Evolutionary conservation across 441 rosid genomes (phyloP).

Genomic region (Viola pubescens): DNA sequence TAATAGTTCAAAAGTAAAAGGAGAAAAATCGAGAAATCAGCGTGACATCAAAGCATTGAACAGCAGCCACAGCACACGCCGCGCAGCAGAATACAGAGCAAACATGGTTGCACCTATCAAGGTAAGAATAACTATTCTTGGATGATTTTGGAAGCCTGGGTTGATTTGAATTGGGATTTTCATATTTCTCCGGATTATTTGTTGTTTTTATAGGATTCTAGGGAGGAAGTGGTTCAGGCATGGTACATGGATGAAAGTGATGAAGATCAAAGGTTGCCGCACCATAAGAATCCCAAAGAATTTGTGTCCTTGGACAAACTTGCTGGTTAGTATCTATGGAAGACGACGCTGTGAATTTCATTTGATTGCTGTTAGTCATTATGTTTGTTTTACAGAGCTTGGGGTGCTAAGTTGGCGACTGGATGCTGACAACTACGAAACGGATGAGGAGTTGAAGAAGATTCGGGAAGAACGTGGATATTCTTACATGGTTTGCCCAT

Average conservation of each 20-base stretch:
- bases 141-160: background rate
- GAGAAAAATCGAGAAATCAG: background rate
- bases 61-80: background rate
- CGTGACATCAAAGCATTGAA: background rate
- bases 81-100: background rate
- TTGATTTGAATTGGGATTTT: background rate
- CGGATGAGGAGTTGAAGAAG: constrained; percentile 71
- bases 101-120: constrained; percentile 24
- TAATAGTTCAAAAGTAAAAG: background rate
- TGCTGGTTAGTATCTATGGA: constrained; percentile 36
- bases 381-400: constrained; percentile 40
- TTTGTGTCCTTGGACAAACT: constrained; percentile 66
- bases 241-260: constrained; percentile 84
- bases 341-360: background rate
- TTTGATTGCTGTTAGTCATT: constrained; percentile 1
- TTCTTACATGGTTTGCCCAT: constrained; percentile 60
- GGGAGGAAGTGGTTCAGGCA: constrained; percentile 80
- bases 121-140: constrained; percentile 13
- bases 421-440: constrained; percentile 84
- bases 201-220: constrained; percentile 35
- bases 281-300: constrained; percentile 68
- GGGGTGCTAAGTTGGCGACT: constrained; percentile 88
- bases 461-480: constrained; percentile 77
- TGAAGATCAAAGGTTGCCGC: constrained; percentile 85
- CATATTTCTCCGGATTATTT: background rate